Conservation (phyloP, 2,329 filamentous ascomycete species). For the Aspergillus sp. region DNA sequence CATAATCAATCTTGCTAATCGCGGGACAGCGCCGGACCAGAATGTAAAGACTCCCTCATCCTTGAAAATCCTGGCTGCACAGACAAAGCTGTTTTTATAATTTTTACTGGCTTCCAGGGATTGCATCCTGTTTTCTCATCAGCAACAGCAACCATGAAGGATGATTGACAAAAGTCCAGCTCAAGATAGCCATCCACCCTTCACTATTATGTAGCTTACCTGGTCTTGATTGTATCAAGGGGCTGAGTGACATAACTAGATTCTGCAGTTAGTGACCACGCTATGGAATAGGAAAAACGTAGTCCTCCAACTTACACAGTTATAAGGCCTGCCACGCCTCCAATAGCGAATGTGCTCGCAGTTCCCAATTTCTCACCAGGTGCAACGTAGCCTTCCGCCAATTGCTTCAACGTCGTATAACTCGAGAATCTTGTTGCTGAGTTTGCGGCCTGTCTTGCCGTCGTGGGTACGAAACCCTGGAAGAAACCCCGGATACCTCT, state of each 20-base stretch:
- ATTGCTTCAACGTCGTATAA: slow-evolving; percentile 83
- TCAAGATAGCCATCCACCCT: not conserved
- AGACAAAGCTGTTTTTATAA: slow-evolving; percentile 84
- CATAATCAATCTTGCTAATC: slow-evolving; percentile 73
- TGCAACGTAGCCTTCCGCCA: slow-evolving; percentile 83
- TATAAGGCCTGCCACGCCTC: slow-evolving; percentile 78
- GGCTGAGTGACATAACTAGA: slow-evolving; percentile 52
- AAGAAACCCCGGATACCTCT: slow-evolving; percentile 88
- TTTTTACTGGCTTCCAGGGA: slow-evolving; percentile 71
- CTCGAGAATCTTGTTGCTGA: slow-evolving; percentile 83
- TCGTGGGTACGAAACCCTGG: slow-evolving; percentile 92
- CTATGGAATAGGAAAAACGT: not conserved
- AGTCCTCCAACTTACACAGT: slow-evolving; percentile 55
- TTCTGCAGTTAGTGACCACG: not conserved
- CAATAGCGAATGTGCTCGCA: slow-evolving; percentile 80
- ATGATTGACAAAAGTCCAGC: slow-evolving; percentile 8
- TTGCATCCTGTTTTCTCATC: slow-evolving; percentile 65
- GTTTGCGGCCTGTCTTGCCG: slow-evolving; percentile 88
- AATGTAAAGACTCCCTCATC: slow-evolving; percentile 85
- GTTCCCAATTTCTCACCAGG: slow-evolving; percentile 91
- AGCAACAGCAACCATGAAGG: not conserved
- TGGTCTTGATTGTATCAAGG: slow-evolving; percentile 89
- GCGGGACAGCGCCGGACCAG: slow-evolving; percentile 86
- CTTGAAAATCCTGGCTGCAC: slow-evolving; percentile 72
- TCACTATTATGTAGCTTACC: slow-evolving; percentile 26